Evolutionary conservation across 2,329 filamentous ascomycete genomes (phyloP).

Genomic region (Aspergillus sp.): DNA sequence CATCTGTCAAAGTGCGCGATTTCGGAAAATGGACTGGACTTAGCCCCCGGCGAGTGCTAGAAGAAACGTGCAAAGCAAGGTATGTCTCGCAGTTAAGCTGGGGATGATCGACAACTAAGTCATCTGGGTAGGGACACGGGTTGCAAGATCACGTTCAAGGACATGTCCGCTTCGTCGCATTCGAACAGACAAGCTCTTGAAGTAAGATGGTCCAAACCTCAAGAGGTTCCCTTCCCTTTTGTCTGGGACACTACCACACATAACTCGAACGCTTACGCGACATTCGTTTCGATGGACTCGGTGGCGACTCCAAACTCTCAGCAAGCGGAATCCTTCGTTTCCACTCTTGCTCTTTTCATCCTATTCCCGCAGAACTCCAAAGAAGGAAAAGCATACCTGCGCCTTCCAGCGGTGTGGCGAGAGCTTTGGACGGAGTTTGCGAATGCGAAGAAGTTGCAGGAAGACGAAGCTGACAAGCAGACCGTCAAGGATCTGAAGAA

Average conservation of each 20-base stretch:
- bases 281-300: conserved; percentile 71
- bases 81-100: conserved; percentile 33
- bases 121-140: conserved; percentile 62
- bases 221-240: conserved; percentile 53
- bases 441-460: conserved; percentile 67
- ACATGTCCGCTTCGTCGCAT: conserved; percentile 72
- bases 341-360: conserved; percentile 78
- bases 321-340: conserved; percentile 85
- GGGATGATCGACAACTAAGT: neutral
- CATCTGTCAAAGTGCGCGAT: conserved; percentile 65
- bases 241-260: conserved; percentile 47
- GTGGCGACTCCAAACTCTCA: conserved; percentile 72
- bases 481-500: conserved; percentile 64
- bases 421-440: conserved; percentile 82
- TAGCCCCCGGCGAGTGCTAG: conserved; percentile 72
- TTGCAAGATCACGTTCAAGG: conserved; percentile 66
- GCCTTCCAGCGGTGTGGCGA: conserved; percentile 77
- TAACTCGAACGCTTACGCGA: conserved; percentile 46
- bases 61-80: conserved; percentile 85
- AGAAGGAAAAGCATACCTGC: conserved; percentile 81
- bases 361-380: conserved; percentile 75
- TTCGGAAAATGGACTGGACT: conserved; percentile 83
- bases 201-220: conserved; percentile 76
- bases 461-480: conserved; percentile 70
- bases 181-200: conserved; percentile 73